These are phyloP conservation scores for Isabelozyma rhagii DNA, from an alignment of 805 yeast species.

Conservation along the genomic window DNA sequence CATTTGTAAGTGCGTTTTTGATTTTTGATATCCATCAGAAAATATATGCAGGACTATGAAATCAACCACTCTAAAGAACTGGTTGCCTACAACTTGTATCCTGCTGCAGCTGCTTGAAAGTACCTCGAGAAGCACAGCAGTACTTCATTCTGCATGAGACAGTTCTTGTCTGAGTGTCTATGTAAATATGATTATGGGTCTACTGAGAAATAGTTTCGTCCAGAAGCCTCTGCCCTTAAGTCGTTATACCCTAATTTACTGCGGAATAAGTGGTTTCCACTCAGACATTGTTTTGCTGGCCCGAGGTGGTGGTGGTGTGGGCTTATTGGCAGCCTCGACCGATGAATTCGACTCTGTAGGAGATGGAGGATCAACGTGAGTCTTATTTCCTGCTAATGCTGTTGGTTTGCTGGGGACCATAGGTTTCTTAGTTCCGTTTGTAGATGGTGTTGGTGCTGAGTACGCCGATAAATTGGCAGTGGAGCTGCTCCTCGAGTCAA, in stretches of 20 bases:
- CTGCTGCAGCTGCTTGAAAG: no score
- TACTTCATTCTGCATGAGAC: no score
- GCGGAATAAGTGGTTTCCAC: conserved; percentile 53
- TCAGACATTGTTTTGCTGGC: conserved; percentile 33
- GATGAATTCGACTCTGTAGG: not conserved
- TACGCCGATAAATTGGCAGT: conserved; percentile 8
- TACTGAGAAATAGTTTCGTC: not conserved
- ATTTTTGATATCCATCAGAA: not conserved
- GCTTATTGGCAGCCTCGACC: conserved; percentile 4
- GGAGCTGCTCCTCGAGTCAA: conserved; percentile 9
- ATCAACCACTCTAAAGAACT: no score
- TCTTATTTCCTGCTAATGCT: conserved; percentile 19
- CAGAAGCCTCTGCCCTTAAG: not conserved
- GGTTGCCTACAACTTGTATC: no score
- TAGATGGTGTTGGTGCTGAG: conserved; percentile 1
- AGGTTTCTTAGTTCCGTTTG: conserved; percentile 20
- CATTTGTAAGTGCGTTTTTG: not conserved
- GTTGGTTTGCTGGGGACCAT: conserved; percentile 35
- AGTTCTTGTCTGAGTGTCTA: not conserved
- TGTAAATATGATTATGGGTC: not conserved
- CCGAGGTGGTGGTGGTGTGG: conserved; percentile 14
- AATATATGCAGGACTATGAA: not conserved
- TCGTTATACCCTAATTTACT: conserved; percentile 16
- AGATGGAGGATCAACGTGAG: conserved; percentile 1
- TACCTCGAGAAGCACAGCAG: no score